A percentile compares a stretch with the other conserved stretches of the same genome.
phyloP scores from a whole-genome alignment of 495 filamentous ascomycete species.

The Hyaloscypha variabilis region DNA sequence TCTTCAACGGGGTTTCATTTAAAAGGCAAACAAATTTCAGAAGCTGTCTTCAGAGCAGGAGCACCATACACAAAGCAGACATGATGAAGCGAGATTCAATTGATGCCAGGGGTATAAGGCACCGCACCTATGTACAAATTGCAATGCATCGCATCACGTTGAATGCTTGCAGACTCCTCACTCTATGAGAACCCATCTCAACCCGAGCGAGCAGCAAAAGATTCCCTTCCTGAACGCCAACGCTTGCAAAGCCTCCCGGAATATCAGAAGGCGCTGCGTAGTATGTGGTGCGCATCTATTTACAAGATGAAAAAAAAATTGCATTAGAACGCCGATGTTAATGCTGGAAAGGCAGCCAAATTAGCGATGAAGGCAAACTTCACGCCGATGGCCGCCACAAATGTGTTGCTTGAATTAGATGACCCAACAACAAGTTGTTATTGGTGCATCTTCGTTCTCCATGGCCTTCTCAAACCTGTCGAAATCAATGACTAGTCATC shows the following conservation, averaged over 20 bases:
- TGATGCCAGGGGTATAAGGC: neutral
- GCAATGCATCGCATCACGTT: neutral
- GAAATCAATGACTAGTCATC: neutral
- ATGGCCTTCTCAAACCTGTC: neutral
- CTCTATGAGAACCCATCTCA: constrained; percentile 4
- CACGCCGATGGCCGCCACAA: neutral
- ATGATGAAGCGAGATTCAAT: neutral
- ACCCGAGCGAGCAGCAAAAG: neutral
- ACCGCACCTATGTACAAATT: neutral
- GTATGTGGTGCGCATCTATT: neutral
- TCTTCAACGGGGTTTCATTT: too few species aligned
- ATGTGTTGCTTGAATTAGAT: neutral
- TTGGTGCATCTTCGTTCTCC: too few species aligned
- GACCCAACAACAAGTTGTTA: neutral
- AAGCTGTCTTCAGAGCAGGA: neutral
- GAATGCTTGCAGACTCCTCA: neutral
- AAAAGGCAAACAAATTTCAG: too few species aligned
- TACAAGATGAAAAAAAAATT: neutral
- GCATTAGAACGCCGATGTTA: neutral
- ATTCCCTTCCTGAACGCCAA: constrained; percentile 1
- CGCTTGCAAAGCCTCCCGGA: neutral
- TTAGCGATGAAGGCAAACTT: neutral
- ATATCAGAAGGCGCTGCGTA: neutral
- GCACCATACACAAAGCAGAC: neutral
- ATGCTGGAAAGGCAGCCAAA: constrained; percentile 3